Percentiles rank a stretch among this genome's conserved stretches.
Conservation (phyloP, 2,329 filamentous ascomycete species). For the Diaporthe sp. region DNA sequence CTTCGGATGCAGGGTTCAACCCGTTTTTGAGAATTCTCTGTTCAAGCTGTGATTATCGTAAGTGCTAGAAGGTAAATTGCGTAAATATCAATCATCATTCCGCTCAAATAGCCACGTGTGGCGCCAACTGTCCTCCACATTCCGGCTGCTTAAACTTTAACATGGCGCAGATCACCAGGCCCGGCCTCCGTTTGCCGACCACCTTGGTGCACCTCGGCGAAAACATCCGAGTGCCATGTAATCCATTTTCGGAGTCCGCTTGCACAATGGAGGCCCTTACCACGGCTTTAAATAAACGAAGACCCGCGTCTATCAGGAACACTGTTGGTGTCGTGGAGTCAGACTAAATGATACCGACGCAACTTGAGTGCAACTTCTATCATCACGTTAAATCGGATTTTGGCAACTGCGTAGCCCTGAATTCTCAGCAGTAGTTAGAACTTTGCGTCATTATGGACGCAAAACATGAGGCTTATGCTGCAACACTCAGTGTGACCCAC, state of each 20-base stretch:
- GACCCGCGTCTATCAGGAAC: neutral
- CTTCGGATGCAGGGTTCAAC: no score
- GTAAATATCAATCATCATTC: neutral
- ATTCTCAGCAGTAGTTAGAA: no score
- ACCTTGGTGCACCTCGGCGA: neutral
- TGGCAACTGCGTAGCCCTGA: no score
- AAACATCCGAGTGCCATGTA: neutral
- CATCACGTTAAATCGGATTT: no score
- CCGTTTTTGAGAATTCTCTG: no score
- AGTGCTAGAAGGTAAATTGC: no score
- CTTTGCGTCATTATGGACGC: neutral
- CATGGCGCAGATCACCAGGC: neutral
- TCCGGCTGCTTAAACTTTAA: neutral
- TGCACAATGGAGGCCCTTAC: neutral
- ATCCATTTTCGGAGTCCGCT: no score
- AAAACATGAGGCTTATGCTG: neutral
- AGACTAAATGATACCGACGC: no score
- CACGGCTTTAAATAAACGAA: neutral
- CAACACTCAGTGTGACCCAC: constrained; percentile 8
- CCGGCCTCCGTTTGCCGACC: constrained; percentile 8
- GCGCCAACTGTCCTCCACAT: neutral
- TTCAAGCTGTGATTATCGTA: no score
- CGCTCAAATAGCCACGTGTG: neutral
- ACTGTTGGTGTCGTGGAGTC: no score
- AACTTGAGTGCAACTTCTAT: no score